These are phyloP conservation scores for Sinapis alba DNA, from an alignment of 441 rosid genomes.

Conservation along the genomic window DNA sequence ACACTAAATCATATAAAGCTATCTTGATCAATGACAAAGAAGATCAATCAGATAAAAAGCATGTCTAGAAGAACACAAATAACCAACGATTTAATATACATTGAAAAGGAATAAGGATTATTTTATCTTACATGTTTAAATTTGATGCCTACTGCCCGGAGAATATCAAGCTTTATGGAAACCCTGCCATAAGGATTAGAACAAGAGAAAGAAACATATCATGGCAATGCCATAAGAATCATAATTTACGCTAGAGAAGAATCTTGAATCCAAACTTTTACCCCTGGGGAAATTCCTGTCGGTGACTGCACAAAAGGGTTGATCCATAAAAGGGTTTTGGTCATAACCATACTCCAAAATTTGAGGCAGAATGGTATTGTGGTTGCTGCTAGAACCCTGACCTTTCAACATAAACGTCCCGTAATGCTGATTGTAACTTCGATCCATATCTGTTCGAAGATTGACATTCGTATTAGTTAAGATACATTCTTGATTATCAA, in stretches of 20 bases:
- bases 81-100: neutral
- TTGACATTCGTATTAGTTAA: constrained; percentile 41
- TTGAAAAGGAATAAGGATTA: constrained; percentile 7
- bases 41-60: constrained; percentile 9
- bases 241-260: constrained; percentile 6
- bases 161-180: constrained; percentile 34
- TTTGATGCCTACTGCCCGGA: neutral
- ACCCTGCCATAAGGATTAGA: constrained; percentile 43
- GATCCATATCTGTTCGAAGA: constrained; percentile 17
- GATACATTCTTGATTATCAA: constrained; percentile 33
- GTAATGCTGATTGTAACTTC: constrained; percentile 43
- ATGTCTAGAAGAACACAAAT: constrained; percentile 7
- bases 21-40: neutral
- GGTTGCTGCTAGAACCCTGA: constrained; percentile 36
- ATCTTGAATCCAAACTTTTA: constrained; percentile 17
- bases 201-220: constrained; percentile 9
- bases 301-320: constrained; percentile 43
- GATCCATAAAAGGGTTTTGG: constrained; percentile 41
- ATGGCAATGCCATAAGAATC: neutral
- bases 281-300: constrained; percentile 48
- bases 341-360: constrained; percentile 48
- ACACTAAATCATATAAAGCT: neutral
- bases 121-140: constrained; percentile 25
- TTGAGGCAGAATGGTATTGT: constrained; percentile 44
- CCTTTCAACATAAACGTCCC: constrained; percentile 37